Base-by-base conservation (phyloP, 1,139 yeast genomes). In the Candida sp. region DNA sequence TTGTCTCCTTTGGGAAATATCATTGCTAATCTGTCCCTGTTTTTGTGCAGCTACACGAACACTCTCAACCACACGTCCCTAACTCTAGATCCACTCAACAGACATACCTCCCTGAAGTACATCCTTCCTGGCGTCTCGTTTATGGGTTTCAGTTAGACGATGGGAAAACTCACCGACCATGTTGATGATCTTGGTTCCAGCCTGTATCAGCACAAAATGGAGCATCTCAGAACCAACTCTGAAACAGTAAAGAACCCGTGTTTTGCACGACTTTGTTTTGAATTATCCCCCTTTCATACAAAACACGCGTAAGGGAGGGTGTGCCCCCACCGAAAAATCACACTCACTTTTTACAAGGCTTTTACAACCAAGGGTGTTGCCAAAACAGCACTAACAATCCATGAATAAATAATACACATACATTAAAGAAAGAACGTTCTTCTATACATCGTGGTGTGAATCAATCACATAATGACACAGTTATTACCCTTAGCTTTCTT, bases 401-500 rank as follows among this genome's bases (percentile, higher is more conserved):
- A n/a, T n/a, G n/a, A n/a, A n/a, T n/a, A n/a, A n/a, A n/a, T n/a
- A n/a, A n/a, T n/a, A n/a, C n/a, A n/a, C n/a, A n/a, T n/a, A n/a
- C n/a, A n/a, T n/a, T n/a, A 34, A 35, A 35, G 23, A 32, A 32
- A 32, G 12, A 32, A 32, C 11, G 9, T 11, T 3, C 7, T 3
- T 11, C 34, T 7, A 32, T 17, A 9, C 35, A 32, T 17, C 34
- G 5, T 32, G n/a, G n/a, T n/a, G n/a, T n/a, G n/a, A n/a, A n/a
- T n/a, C n/a, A n/a, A 27, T 26, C 47, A 70, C 69, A 69, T 62
- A 49, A 70, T 63, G 27, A 70, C 72, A 63, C 79, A 74, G 50
- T 72, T 75, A 50, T 69, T 66, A 63, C 68, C 70, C 62, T 66
- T 70, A 25, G 42, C 42, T 56, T 66, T 65, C 55, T 63, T 62